Conservation (phyloP, 768 basidiomycete species). For the Phallus indusiatus region DNA sequence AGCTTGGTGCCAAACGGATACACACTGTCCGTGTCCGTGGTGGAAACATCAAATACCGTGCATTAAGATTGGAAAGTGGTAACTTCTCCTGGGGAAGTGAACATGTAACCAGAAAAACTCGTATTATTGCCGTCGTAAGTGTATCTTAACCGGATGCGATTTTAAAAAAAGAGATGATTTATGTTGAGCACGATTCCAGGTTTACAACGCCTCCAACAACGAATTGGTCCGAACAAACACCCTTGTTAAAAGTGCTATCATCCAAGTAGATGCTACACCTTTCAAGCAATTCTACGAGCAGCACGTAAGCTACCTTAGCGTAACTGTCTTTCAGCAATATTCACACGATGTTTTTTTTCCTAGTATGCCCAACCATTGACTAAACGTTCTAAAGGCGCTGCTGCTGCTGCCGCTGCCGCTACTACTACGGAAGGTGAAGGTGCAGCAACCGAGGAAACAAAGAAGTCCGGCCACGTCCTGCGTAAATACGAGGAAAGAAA, state of each 20-base stretch:
- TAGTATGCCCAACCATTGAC: constrained; percentile 94
- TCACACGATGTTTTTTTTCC: constrained; percentile 5
- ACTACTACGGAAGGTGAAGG: constrained; percentile 20
- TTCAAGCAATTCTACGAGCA: constrained; percentile 99
- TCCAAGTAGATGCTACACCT: constrained; percentile 96
- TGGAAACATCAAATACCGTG: constrained; percentile 91
- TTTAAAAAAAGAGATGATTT: background rate
- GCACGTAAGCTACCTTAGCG: constrained; percentile 56
- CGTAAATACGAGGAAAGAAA: constrained; percentile 83
- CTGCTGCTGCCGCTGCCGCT: constrained; percentile 34
- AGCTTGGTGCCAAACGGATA: constrained; percentile 90
- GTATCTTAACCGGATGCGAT: constrained; percentile 4
- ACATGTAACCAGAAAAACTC: constrained; percentile 88
- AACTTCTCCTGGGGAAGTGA: constrained; percentile 99
- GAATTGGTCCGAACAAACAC: constrained; percentile 99
- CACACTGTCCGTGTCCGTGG: constrained; percentile 94
- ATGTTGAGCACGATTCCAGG: constrained; percentile 34
- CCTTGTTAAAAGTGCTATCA: constrained; percentile 91
- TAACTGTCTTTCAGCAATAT: background rate
- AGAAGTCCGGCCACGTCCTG: constrained; percentile 85
- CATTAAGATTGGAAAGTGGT: constrained; percentile 90
- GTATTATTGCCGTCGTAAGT: constrained; percentile 91
- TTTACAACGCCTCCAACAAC: constrained; percentile 99
- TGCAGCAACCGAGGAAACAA: constrained; percentile 42
- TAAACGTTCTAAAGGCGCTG: constrained; percentile 69